Evolutionary conservation across 2,329 filamentous ascomycete genomes (phyloP).

Genomic region (Colletotrichum truncatum): DNA sequence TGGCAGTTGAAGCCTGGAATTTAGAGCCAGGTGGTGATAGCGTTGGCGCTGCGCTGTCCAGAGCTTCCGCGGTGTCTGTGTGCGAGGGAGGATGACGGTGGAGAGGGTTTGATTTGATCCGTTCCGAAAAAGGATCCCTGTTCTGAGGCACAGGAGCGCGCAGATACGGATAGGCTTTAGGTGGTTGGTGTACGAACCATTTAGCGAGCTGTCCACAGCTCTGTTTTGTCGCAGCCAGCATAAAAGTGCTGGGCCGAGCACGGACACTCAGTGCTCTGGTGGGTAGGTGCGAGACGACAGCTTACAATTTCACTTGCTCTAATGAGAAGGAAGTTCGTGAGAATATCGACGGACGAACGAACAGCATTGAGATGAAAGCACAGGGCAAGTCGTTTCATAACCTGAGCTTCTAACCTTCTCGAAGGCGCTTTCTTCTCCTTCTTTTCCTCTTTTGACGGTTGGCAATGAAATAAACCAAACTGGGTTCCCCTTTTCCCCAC

Average conservation of each 20-base stretch:
- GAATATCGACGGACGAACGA: background rate
- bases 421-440: background rate
- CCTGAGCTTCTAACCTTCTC: background rate
- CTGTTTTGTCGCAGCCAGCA: background rate
- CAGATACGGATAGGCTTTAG: too few relatives aligned
- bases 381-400: conserved; percentile 29
- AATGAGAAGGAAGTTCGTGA: conserved; percentile 21
- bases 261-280: conserved; percentile 14
- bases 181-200: too few relatives aligned
- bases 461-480: too few relatives aligned
- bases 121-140: conserved; percentile 13
- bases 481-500: too few relatives aligned
- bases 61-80: conserved; percentile 33
- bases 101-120: conserved; percentile 15
- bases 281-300: conserved; percentile 26
- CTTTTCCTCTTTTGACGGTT: background rate
- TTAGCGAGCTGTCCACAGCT: background rate
- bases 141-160: background rate
- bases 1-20: background rate
- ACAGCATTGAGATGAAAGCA: conserved; percentile 25
- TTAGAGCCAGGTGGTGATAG: conserved; percentile 17
- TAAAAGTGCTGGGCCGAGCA: conserved; percentile 6
- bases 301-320: conserved; percentile 21
- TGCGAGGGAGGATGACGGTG: conserved; percentile 4
- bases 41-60: conserved; percentile 17